phyloP scores from a whole-genome alignment of 352 stramenopile genomes.

The Pseudoperonospora humuli region DNA sequence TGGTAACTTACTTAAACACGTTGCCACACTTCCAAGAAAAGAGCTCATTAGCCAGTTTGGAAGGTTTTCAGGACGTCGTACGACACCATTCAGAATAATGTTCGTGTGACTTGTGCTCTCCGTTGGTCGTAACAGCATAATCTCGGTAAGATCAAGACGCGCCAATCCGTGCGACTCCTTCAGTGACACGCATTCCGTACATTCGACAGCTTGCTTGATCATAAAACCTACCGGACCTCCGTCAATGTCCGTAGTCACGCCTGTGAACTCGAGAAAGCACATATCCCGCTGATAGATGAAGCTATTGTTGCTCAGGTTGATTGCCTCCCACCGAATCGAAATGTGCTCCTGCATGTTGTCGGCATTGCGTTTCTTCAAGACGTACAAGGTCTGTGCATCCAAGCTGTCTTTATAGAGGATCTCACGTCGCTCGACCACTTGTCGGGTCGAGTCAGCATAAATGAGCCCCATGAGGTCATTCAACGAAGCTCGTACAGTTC shows the following conservation, averaged over 20 bases:
- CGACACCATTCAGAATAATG: constrained; percentile 41
- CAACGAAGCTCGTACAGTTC: constrained; percentile 40
- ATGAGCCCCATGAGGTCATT: constrained; percentile 57
- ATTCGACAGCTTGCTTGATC: constrained; percentile 46
- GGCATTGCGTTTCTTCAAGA: constrained; percentile 38
- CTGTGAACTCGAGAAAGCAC: constrained; percentile 68
- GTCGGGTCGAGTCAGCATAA: constrained; percentile 40
- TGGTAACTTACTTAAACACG: constrained; percentile 37
- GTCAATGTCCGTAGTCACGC: constrained; percentile 47
- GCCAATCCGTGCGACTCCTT: constrained; percentile 50
- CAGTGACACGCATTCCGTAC: constrained; percentile 52
- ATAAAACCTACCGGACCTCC: constrained; percentile 52
- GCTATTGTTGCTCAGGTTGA: constrained; percentile 42
- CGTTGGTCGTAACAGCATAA: constrained; percentile 38
- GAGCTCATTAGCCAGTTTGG: constrained; percentile 31
- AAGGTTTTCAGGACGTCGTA: constrained; percentile 32
- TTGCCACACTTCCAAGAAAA: constrained; percentile 33
- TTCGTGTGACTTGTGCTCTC: constrained; percentile 43
- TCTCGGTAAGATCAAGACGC: constrained; percentile 41
- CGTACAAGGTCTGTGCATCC: constrained; percentile 50
- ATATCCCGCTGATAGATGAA: constrained; percentile 51
- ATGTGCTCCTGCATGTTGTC: constrained; percentile 54
- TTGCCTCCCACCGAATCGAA: constrained; percentile 62
- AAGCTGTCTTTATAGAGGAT: constrained; percentile 50
- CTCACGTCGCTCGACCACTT: constrained; percentile 35